phyloP scores from a whole-genome alignment of 164 flowering plant genomes.

The Vitis cinerea region DNA sequence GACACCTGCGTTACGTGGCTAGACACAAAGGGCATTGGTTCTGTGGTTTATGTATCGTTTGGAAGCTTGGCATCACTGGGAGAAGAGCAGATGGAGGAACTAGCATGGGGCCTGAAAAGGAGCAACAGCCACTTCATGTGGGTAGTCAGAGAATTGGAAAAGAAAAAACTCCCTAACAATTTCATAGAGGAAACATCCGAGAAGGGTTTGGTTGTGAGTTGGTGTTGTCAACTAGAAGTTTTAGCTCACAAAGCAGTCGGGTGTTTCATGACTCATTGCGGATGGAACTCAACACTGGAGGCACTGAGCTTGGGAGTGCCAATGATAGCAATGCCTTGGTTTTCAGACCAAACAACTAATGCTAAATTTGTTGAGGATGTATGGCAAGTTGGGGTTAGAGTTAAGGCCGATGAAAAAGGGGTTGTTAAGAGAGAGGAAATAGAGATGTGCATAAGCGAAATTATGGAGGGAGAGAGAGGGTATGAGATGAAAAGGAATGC shows the following conservation, averaged over 20 bases:
- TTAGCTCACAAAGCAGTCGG: slow-evolving; percentile 43
- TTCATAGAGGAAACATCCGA: slow-evolving; percentile 26
- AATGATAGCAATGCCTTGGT: slow-evolving; percentile 47
- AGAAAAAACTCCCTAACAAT: slow-evolving; percentile 34
- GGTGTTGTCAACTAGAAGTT: slow-evolving; percentile 49
- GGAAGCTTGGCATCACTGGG: slow-evolving; percentile 36
- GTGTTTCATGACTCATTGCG: slow-evolving; percentile 58
- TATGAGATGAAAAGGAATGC: slow-evolving; percentile 33
- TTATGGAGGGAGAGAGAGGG: slow-evolving; percentile 44
- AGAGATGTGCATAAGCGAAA: slow-evolving; percentile 32
- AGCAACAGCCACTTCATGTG: slow-evolving; percentile 30
- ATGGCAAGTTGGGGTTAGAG: slow-evolving; percentile 48
- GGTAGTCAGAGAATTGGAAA: slow-evolving; percentile 42
- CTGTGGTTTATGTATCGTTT: slow-evolving; percentile 42
- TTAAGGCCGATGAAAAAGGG: slow-evolving; percentile 32
- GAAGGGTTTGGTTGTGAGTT: slow-evolving; percentile 39
- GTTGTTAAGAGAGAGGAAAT: slow-evolving; percentile 34
- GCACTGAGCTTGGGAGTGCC: slow-evolving; percentile 59
- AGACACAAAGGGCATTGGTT: slow-evolving; percentile 16
- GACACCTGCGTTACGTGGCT: slow-evolving; percentile 24
- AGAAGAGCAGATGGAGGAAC: slow-evolving; percentile 32
- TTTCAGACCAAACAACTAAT: slow-evolving; percentile 50
- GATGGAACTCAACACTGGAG: slow-evolving; percentile 56
- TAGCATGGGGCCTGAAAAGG: slow-evolving; percentile 21
- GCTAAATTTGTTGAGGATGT: slow-evolving; percentile 46